A percentile compares a stretch with the other conserved stretches of the same genome.
Evolutionary conservation across 352 stramenopile genomes (phyloP).

Genomic region (Phytophthora capsici): DNA sequence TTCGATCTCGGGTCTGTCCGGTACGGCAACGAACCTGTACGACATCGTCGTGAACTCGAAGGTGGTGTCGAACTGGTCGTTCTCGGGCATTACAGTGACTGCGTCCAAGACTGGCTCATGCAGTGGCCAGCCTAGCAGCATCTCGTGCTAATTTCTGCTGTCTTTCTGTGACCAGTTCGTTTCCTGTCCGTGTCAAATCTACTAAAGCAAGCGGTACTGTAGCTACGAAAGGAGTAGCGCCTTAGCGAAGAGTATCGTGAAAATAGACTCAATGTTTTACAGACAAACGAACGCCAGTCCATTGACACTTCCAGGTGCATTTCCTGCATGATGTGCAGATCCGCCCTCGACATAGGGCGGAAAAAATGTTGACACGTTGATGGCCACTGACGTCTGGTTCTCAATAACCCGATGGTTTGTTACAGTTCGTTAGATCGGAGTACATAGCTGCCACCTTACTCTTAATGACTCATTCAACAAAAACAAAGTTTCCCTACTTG

Average conservation of each 20-base stretch:
- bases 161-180: not conserved
- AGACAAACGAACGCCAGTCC: not conserved
- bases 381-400: conserved; percentile 11
- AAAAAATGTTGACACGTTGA: conserved; percentile 2
- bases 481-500: too few relatives aligned
- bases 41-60: conserved; percentile 31
- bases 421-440: conserved; percentile 11
- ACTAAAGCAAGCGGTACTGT: not conserved
- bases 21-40: conserved; percentile 33
- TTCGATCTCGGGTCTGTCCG: conserved; percentile 20
- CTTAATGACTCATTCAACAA: not conserved
- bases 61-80: conserved; percentile 23
- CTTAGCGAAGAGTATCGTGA: not conserved
- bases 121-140: conserved; percentile 20
- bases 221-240: conserved; percentile 7
- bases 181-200: not conserved
- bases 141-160: conserved; percentile 16
- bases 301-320: not conserved
- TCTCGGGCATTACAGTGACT: conserved; percentile 9
- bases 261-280: conserved; percentile 6
- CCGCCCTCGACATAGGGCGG: not conserved
- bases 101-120: conserved; percentile 11
- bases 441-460: not conserved
- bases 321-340: conserved; percentile 1
- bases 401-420: conserved; percentile 7